These are phyloP conservation scores for Beauveria pseudobassiana DNA, from an alignment of 2,329 filamentous ascomycete genomes.

Conservation along the genomic window DNA sequence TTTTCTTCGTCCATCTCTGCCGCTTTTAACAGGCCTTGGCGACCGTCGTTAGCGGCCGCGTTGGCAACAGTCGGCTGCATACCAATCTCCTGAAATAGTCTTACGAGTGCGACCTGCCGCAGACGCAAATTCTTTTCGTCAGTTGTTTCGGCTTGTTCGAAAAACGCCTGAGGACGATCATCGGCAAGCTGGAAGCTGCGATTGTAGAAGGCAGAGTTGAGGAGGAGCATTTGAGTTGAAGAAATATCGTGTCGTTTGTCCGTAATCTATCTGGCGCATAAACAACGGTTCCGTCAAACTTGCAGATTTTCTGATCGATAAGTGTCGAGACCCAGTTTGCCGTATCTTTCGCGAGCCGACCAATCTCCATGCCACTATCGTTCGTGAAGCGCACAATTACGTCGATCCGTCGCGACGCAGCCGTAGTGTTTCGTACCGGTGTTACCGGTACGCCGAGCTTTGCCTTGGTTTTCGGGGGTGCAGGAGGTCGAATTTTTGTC, in stretches of 20 bases:
- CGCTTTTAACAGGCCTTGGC: slow-evolving; percentile 78
- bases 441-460: slow-evolving; percentile 30
- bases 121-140: slow-evolving; percentile 80
- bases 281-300: slow-evolving; percentile 80
- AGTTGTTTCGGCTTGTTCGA: slow-evolving; percentile 75
- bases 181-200: slow-evolving; percentile 51
- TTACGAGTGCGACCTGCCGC: slow-evolving; percentile 80
- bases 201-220: slow-evolving; percentile 65
- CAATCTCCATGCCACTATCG: slow-evolving; percentile 69
- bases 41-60: slow-evolving; percentile 68
- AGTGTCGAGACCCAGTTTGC: slow-evolving; percentile 89
- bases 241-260: slow-evolving; percentile 89
- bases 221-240: slow-evolving; percentile 78
- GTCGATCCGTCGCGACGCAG: slow-evolving; percentile 64
- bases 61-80: slow-evolving; percentile 70
- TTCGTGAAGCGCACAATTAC: slow-evolving; percentile 90
- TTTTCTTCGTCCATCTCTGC: slow-evolving; percentile 81
- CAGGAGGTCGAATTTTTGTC: slow-evolving; percentile 65
- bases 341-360: slow-evolving; percentile 76
- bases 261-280: slow-evolving; percentile 78
- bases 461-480: slow-evolving; percentile 35
- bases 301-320: slow-evolving; percentile 83
- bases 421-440: slow-evolving; percentile 32
- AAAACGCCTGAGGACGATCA: slow-evolving; percentile 66
- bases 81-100: slow-evolving; percentile 82